A percentile compares a stretch with the other conserved stretches of the same genome.
phyloP scores from a whole-genome alignment of 2,329 filamentous ascomycete species.

The Aureobasidium uvarum region DNA sequence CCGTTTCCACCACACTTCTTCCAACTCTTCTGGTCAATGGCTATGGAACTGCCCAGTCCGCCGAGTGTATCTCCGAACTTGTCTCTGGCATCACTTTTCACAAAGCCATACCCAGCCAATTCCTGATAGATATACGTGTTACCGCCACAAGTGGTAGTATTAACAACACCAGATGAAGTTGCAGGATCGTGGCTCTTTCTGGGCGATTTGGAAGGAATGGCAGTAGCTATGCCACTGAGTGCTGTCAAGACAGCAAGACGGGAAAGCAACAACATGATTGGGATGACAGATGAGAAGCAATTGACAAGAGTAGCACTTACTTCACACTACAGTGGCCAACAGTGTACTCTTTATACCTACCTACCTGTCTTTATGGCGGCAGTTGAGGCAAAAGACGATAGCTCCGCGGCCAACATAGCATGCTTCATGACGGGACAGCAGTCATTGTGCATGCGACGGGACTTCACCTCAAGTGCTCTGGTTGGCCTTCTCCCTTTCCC shows the following conservation, averaged over 20 bases:
- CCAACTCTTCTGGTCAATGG: slow-evolving; percentile 62
- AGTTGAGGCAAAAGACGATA: not conserved
- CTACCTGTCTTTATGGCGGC: not conserved
- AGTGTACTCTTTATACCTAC: not conserved
- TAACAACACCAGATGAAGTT: slow-evolving; percentile 30
- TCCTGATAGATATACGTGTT: slow-evolving; percentile 64
- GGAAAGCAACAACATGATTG: slow-evolving; percentile 10
- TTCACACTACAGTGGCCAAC: not conserved
- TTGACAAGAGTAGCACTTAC: not conserved
- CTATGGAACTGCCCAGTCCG: slow-evolving; percentile 64
- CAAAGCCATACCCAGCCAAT: slow-evolving; percentile 64
- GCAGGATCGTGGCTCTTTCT: not conserved
- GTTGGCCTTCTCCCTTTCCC: not conserved
- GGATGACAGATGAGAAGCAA: not conserved
- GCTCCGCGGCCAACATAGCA: not conserved
- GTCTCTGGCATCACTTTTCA: slow-evolving; percentile 59
- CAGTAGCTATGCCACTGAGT: not conserved
- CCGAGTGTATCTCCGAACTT: slow-evolving; percentile 68
- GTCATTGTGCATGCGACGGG: slow-evolving; percentile 4
- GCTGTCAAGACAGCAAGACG: slow-evolving; percentile 16
- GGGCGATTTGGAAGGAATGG: not conserved
- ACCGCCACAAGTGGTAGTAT: slow-evolving; percentile 58
- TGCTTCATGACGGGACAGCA: not conserved
- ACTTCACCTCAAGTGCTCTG: not conserved
- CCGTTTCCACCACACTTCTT: slow-evolving; percentile 40